These are phyloP conservation scores for Mesotaenium endlicherianum DNA, from an alignment of 139 green algal species.

Conservation along the genomic window DNA sequence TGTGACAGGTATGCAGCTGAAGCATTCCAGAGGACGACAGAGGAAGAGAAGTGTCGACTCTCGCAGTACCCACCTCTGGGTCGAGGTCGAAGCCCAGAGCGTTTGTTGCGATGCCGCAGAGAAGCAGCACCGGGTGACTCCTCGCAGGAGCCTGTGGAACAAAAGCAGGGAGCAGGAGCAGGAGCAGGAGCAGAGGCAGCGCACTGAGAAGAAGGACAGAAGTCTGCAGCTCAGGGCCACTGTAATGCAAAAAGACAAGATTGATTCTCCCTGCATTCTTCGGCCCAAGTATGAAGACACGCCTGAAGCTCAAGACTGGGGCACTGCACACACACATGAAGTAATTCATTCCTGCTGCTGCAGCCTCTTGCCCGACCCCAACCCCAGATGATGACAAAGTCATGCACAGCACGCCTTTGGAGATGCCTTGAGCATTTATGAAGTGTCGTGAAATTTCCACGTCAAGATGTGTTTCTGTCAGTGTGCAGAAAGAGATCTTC, in stretches of 20 bases:
- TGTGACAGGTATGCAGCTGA: no score
- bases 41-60: no score
- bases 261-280: neutral
- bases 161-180: neutral
- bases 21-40: no score
- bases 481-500: no score
- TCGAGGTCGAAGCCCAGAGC: slow-evolving; percentile 26
- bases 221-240: neutral
- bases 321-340: neutral
- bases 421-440: no score
- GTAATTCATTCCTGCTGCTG: neutral
- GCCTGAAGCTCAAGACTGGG: no score
- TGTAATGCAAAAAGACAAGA: neutral
- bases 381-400: no score
- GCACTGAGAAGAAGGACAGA: neutral
- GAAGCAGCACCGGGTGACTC: slow-evolving; percentile 17
- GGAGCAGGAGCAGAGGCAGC: neutral
- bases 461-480: no score
- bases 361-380: neutral
- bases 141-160: slow-evolving; percentile 10
- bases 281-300: no score
- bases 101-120: slow-evolving; percentile 33
- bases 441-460: no score
- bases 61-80: slow-evolving; percentile 28
- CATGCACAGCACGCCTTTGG: no score